phyloP scores from a whole-genome alignment of 23 red algal species.

The Pyropia haitanensis region DNA sequence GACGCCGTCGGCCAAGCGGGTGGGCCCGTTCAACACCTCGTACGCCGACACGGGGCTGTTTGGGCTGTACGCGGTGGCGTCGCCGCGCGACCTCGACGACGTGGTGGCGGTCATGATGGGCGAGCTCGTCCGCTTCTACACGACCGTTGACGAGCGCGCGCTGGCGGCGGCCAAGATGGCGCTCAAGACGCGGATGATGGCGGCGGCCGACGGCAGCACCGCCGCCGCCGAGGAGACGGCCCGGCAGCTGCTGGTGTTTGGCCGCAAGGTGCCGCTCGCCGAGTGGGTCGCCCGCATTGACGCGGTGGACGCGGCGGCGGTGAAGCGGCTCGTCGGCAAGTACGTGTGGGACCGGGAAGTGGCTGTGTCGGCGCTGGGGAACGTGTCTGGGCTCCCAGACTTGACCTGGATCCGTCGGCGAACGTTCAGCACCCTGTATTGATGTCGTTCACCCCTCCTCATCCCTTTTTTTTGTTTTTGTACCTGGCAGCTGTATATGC shows the following conservation, averaged over 20 bases:
- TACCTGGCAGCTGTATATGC: no score
- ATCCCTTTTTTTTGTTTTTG: no score
- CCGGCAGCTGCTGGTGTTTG: constrained; percentile 85
- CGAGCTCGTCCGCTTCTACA: constrained; percentile 52
- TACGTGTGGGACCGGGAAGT: constrained; percentile 97
- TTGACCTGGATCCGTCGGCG: constrained; percentile 84
- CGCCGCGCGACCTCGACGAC: constrained; percentile 83
- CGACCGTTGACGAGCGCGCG: constrained; percentile 65
- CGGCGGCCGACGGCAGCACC: constrained; percentile 61
- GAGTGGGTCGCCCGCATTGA: constrained; percentile 97
- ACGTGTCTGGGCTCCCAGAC: constrained; percentile 82
- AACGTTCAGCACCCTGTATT: constrained; percentile 82
- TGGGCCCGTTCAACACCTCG: constrained; percentile 85
- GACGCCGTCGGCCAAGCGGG: constrained; percentile 42
- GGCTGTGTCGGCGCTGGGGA: constrained; percentile 85
- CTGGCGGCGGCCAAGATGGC: constrained; percentile 76
- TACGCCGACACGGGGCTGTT: constrained; percentile 98
- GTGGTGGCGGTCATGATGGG: constrained; percentile 52
- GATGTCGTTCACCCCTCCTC: constrained; percentile 1
- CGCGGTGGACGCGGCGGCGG: constrained; percentile 63
- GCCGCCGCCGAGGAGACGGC: constrained; percentile 91
- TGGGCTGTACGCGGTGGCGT: constrained; percentile 68
- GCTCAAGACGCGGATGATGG: constrained; percentile 81
- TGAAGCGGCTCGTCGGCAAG: constrained; percentile 80
- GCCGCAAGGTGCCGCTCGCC: constrained; percentile 80